Conservation (phyloP, 1,284 basidiomycete species). For the Uromyces viciae-fabae region DNA sequence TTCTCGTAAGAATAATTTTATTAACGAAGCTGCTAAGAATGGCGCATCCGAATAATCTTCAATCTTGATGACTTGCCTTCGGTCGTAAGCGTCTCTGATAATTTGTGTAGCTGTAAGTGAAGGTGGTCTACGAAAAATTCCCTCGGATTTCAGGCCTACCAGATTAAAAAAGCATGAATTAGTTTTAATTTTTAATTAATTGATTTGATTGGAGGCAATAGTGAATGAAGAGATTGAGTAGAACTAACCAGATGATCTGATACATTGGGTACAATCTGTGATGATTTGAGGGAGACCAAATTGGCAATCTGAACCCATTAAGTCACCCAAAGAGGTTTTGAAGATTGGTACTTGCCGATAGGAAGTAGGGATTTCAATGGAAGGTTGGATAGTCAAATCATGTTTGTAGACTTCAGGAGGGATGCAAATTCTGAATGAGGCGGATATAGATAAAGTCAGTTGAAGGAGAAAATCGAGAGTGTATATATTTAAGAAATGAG, state of each 20-base stretch:
- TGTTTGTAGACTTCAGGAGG: constrained; percentile 40
- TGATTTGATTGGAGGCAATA: not conserved
- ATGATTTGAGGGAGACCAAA: constrained; percentile 29
- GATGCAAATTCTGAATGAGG: constrained; percentile 11
- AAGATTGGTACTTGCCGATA: constrained; percentile 8
- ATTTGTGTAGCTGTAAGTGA: constrained; percentile 28
- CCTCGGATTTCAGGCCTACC: constrained; percentile 28
- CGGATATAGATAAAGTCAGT: not conserved
- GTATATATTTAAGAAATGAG: not conserved
- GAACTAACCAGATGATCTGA: constrained; percentile 37
- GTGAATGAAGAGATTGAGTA: not conserved
- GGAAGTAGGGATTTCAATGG: constrained; percentile 7
- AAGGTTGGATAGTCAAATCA: constrained; percentile 26
- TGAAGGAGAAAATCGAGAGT: not conserved
- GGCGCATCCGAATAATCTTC: constrained; percentile 32
- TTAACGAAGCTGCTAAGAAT: constrained; percentile 27
- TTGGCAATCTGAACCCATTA: constrained; percentile 16
- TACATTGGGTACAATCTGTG: constrained; percentile 31
- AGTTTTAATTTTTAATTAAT: not conserved
- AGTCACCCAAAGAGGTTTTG: constrained; percentile 6
- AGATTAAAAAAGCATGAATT: not conserved
- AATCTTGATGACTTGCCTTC: constrained; percentile 25
- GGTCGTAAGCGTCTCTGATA: constrained; percentile 39
- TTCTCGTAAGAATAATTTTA: constrained; percentile 35
- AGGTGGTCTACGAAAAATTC: constrained; percentile 37